Evolutionary conservation across 1,284 basidiomycete species (phyloP).

Genomic region (Ceratobasidium sp.): DNA sequence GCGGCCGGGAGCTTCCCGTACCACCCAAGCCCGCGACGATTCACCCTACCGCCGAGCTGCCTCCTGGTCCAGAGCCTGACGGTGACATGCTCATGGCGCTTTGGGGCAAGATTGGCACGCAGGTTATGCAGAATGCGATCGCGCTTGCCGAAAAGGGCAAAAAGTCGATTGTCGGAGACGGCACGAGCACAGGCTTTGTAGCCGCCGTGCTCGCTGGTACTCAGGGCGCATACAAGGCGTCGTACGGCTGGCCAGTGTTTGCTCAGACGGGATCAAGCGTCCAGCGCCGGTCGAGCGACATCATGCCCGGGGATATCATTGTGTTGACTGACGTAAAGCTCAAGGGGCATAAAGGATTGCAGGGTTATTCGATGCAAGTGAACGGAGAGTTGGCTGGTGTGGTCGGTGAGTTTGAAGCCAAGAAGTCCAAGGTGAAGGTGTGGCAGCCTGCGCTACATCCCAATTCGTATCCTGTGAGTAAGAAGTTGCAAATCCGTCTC

Average conservation of each 20-base stretch:
- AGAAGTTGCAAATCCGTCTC: slow-evolving; percentile 5
- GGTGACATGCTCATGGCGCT: slow-evolving; percentile 76
- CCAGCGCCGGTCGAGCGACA: slow-evolving; percentile 79
- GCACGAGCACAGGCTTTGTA: slow-evolving; percentile 83
- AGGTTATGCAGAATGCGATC: slow-evolving; percentile 77
- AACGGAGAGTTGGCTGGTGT: slow-evolving; percentile 78
- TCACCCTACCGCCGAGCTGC: slow-evolving; percentile 26
- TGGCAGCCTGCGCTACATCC: slow-evolving; percentile 82
- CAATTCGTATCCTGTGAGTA: slow-evolving; percentile 50
- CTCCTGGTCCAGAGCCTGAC: slow-evolving; percentile 47
- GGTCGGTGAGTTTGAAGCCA: slow-evolving; percentile 83
- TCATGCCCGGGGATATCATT: slow-evolving; percentile 87
- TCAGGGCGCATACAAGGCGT: slow-evolving; percentile 62
- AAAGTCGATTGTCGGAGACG: slow-evolving; percentile 82
- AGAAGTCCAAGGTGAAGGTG: slow-evolving; percentile 86
- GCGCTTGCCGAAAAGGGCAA: slow-evolving; percentile 79
- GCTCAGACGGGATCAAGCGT: slow-evolving; percentile 75
- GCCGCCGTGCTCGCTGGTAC: slow-evolving; percentile 71
- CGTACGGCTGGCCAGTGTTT: slow-evolving; percentile 81
- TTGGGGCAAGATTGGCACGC: slow-evolving; percentile 79
- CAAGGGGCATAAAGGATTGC: slow-evolving; percentile 86
- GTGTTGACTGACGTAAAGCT: slow-evolving; percentile 81
- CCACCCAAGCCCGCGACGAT: slow-evolving; percentile 32
- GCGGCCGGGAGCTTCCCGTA: slow-evolving; percentile 20
- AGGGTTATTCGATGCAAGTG: slow-evolving; percentile 75